Evolutionary conservation across 495 filamentous ascomycete genomes (phyloP).

Genomic region (Aspergillus sclerotiicarbonarius): DNA sequence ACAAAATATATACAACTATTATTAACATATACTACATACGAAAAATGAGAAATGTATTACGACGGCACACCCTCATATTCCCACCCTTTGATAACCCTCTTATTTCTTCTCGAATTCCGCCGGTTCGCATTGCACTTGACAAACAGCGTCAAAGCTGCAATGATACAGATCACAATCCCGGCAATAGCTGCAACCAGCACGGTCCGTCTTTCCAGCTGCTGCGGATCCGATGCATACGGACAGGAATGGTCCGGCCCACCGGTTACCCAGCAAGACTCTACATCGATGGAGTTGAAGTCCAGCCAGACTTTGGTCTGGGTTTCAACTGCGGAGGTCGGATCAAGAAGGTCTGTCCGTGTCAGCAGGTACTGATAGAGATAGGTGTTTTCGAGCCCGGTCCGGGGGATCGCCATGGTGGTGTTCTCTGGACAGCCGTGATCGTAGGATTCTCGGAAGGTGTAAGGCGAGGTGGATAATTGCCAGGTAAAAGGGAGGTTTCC

Average conservation of each 20-base stretch:
- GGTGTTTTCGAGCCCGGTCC: slow-evolving; percentile 60
- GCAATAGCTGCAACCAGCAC: slow-evolving; percentile 62
- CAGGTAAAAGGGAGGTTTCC: slow-evolving; percentile 52
- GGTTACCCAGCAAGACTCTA: slow-evolving; percentile 56
- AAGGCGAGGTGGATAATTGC: slow-evolving; percentile 40
- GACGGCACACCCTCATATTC: slow-evolving; percentile 67
- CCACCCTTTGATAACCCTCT: slow-evolving; percentile 55
- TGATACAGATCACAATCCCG: slow-evolving; percentile 56
- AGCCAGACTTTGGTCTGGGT: slow-evolving; percentile 46
- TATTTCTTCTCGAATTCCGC: slow-evolving; percentile 47
- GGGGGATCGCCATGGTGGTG: slow-evolving; percentile 50
- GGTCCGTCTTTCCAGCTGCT: slow-evolving; percentile 37
- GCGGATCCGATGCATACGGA: slow-evolving; percentile 47
- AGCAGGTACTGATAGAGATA: slow-evolving; percentile 47
- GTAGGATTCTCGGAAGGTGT: slow-evolving; percentile 36
- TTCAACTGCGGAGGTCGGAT: slow-evolving; percentile 24
- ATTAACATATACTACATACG: too few relatives aligned
- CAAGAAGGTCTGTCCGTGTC: slow-evolving; percentile 20
- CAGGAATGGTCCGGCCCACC: slow-evolving; percentile 51
- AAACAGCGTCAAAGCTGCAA: slow-evolving; percentile 59
- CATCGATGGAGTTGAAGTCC: slow-evolving; percentile 58
- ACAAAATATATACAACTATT: too few relatives aligned
- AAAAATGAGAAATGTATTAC: slow-evolving; percentile 15
- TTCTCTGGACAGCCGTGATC: slow-evolving; percentile 37
- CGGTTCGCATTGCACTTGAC: slow-evolving; percentile 63